Evolutionary conservation across 345 rosid genomes (phyloP).

Genomic region (Eucalyptus microcorys): DNA sequence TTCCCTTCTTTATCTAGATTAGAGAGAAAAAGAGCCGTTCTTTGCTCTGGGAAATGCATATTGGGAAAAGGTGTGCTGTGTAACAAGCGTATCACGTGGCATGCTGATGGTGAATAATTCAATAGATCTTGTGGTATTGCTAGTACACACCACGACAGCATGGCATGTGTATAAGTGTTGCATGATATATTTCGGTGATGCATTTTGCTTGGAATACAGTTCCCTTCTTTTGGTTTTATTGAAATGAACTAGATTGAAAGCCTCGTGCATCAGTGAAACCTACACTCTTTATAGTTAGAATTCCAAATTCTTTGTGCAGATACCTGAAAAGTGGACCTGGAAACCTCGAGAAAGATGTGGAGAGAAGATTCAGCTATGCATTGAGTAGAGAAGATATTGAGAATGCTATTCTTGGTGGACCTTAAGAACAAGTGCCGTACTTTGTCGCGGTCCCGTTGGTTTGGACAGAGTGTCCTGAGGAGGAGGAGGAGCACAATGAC

Average conservation of each 20-base stretch:
- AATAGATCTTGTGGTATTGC: not conserved
- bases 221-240: not conserved
- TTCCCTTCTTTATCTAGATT: not conserved
- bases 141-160: not conserved
- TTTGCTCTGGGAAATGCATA: not conserved
- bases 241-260: not conserved
- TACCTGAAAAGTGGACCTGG: slow-evolving; percentile 92
- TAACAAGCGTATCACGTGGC: not conserved
- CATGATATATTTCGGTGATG: not conserved
- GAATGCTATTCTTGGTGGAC: slow-evolving; percentile 94
- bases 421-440: slow-evolving; percentile 6
- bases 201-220: not conserved
- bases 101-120: not conserved
- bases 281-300: not conserved
- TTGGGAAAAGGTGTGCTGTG: not conserved
- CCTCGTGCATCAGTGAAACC: not conserved
- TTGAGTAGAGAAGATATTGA: slow-evolving; percentile 87
- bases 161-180: not conserved
- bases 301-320: slow-evolving; percentile 25
- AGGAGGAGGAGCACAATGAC: not conserved
- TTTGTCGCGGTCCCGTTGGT: not conserved
- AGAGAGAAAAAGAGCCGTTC: not conserved
- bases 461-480: not conserved
- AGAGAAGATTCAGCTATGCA: slow-evolving; percentile 93
- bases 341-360: slow-evolving; percentile 78